phyloP scores from a whole-genome alignment of 192 early-diverging fungal genomes.

The Coemansia sp. region DNA sequence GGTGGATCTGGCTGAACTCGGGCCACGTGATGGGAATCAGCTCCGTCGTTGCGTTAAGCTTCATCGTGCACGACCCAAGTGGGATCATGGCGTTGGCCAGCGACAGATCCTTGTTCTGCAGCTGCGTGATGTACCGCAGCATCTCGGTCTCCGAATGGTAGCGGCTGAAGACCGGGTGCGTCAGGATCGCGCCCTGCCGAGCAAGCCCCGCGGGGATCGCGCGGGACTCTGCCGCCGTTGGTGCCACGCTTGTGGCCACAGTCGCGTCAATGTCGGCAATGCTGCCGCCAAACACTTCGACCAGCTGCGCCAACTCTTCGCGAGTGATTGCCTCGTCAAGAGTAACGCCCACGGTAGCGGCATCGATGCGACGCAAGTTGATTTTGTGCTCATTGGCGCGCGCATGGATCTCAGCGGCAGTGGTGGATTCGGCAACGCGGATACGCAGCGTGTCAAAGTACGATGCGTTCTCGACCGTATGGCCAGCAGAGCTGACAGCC shows the following conservation, averaged over 20 bases:
- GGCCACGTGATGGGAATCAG: slow-evolving; percentile 99
- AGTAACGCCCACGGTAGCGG: slow-evolving; percentile 77
- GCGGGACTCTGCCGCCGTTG: slow-evolving; percentile 51
- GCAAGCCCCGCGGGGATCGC: slow-evolving; percentile 65
- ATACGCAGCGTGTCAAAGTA: slow-evolving; percentile 98
- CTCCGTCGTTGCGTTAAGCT: slow-evolving; percentile 98
- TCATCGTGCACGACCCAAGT: slow-evolving; percentile 99
- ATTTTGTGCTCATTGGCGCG: slow-evolving; percentile 77
- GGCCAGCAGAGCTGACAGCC: slow-evolving; percentile 73
- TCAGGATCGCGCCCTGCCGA: slow-evolving; percentile 78
- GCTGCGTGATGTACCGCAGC: slow-evolving; percentile 92
- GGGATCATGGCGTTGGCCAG: slow-evolving; percentile 99
- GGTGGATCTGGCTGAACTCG: slow-evolving; percentile 94
- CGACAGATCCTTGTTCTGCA: slow-evolving; percentile 98
- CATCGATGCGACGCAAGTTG: slow-evolving; percentile 86
- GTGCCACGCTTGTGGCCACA: slow-evolving; percentile 52
- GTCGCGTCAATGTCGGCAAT: slow-evolving; percentile 58
- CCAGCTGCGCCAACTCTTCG: slow-evolving; percentile 78
- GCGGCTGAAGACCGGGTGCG: slow-evolving; percentile 92
- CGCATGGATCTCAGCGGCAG: slow-evolving; percentile 67
- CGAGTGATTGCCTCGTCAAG: slow-evolving; percentile 92
- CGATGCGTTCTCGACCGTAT: slow-evolving; percentile 76
- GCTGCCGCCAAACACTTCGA: slow-evolving; percentile 78
- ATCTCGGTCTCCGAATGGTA: slow-evolving; percentile 99
- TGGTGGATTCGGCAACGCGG: slow-evolving; percentile 61